These are phyloP conservation scores for Teunomyces barrocoloradensis DNA, from an alignment of 805 yeast genomes.

Conservation along the genomic window DNA sequence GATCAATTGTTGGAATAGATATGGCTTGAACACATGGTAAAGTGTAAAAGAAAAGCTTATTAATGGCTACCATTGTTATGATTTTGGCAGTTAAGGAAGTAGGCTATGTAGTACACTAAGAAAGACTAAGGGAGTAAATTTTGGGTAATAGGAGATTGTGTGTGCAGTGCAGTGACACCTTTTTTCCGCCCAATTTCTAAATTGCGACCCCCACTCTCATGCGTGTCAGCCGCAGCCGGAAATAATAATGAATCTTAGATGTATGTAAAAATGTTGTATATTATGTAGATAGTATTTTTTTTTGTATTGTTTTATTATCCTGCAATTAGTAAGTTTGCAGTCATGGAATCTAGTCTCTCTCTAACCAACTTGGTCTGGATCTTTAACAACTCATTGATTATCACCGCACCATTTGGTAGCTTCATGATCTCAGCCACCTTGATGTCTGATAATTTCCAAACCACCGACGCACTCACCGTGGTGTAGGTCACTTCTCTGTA, in stretches of 20 bases:
- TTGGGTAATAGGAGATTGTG: neutral
- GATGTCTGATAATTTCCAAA: slow-evolving; percentile 63
- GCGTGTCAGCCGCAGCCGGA: neutral
- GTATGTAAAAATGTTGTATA: neutral
- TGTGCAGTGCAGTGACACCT: neutral
- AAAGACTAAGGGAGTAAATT: neutral
- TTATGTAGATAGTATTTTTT: neutral
- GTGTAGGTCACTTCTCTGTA: slow-evolving; percentile 46
- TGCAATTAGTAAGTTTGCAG: slow-evolving; percentile 72
- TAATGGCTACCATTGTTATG: slow-evolving; percentile 21
- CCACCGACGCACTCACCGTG: slow-evolving; percentile 59
- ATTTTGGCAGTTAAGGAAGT: neutral
- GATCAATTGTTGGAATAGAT: slow-evolving; percentile 19
- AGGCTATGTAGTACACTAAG: neutral
- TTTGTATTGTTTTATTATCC: slow-evolving; percentile 25
- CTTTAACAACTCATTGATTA: slow-evolving; percentile 62
- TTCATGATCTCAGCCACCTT: slow-evolving; percentile 45
- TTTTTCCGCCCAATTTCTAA: neutral
- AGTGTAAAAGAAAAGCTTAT: slow-evolving; percentile 11
- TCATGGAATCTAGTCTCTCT: slow-evolving; percentile 69
- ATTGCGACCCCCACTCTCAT: neutral
- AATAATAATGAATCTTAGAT: too few relatives aligned
- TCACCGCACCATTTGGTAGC: slow-evolving; percentile 43
- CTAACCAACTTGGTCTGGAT: slow-evolving; percentile 62
- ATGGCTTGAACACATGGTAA: slow-evolving; percentile 17